A percentile compares a stretch with the other conserved stretches of the same genome.
Conservation (phyloP, 2,329 filamentous ascomycete species). For the Rutstroemia sp. region DNA sequence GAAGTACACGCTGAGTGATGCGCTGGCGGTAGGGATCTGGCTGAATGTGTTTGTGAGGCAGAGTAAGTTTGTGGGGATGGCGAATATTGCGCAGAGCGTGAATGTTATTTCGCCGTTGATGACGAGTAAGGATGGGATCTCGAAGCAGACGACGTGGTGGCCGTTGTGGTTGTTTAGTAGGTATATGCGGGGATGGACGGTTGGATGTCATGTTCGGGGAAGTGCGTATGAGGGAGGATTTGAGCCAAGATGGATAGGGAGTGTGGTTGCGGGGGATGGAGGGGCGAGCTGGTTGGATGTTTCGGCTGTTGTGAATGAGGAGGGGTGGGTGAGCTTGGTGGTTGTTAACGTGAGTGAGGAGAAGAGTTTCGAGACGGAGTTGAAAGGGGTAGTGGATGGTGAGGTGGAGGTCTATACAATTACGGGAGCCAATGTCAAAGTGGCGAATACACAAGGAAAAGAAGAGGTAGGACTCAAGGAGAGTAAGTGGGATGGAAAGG, state of each 20-base stretch:
- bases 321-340: slow-evolving; percentile 55
- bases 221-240: slow-evolving; percentile 61
- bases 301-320: slow-evolving; percentile 50
- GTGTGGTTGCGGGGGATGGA: slow-evolving; percentile 47
- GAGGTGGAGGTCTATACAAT: slow-evolving; percentile 57
- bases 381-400: slow-evolving; percentile 46
- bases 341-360: slow-evolving; percentile 67
- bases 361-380: slow-evolving; percentile 47
- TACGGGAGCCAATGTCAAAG: slow-evolving; percentile 46
- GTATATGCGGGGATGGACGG: slow-evolving; percentile 66
- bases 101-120: slow-evolving; percentile 63
- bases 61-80: slow-evolving; percentile 55
- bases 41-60: slow-evolving; percentile 59
- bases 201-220: slow-evolving; percentile 57
- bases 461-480: slow-evolving; percentile 55
- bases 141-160: slow-evolving; percentile 61
- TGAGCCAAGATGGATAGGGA: slow-evolving; percentile 56
- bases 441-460: slow-evolving; percentile 54
- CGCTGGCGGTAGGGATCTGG: slow-evolving; percentile 54
- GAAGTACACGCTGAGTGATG: slow-evolving; percentile 55
- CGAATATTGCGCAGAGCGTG: slow-evolving; percentile 58
- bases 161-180: slow-evolving; percentile 53
- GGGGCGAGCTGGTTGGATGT: slow-evolving; percentile 63
- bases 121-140: slow-evolving; percentile 49
- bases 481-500: slow-evolving; percentile 55